These are phyloP conservation scores for Diaporthe citriasiana DNA, from an alignment of 2,329 filamentous ascomycete species.

Conservation along the genomic window DNA sequence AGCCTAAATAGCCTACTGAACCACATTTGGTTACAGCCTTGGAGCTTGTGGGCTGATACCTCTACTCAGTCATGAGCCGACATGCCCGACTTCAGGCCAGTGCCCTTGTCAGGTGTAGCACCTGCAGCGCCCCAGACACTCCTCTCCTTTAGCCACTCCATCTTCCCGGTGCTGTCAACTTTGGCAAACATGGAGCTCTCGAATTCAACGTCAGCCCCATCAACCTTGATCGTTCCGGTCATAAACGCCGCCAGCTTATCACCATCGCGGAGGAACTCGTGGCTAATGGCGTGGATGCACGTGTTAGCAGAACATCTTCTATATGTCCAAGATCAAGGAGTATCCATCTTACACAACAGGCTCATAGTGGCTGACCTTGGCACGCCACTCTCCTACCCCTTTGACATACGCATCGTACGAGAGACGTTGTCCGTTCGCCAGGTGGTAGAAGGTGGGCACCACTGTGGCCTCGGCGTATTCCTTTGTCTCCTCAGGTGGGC, in stretches of 20 bases:
- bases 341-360: conserved; percentile 47
- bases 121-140: conserved; percentile 44
- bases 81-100: background rate
- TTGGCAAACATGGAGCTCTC: conserved; percentile 52
- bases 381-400: conserved; percentile 48
- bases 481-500: conserved; percentile 42
- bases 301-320: background rate
- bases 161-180: conserved; percentile 48
- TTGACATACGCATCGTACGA: conserved; percentile 46
- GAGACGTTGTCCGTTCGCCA: conserved; percentile 46
- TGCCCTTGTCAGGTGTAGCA: background rate
- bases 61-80: background rate
- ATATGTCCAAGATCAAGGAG: background rate
- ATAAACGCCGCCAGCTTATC: conserved; percentile 50
- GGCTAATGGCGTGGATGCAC: conserved; percentile 37
- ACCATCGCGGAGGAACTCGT: conserved; percentile 51
- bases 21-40: too few relatives aligned
- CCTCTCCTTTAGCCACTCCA: conserved; percentile 50
- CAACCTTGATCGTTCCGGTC: conserved; percentile 49
- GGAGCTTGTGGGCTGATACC: too few relatives aligned
- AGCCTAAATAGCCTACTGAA: too few relatives aligned
- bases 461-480: conserved; percentile 39
- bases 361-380: conserved; percentile 48
- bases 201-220: conserved; percentile 46
- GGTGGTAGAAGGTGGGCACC: conserved; percentile 45